phyloP scores from a whole-genome alignment of 345 rosid species.

The Anacardium occidentale region DNA sequence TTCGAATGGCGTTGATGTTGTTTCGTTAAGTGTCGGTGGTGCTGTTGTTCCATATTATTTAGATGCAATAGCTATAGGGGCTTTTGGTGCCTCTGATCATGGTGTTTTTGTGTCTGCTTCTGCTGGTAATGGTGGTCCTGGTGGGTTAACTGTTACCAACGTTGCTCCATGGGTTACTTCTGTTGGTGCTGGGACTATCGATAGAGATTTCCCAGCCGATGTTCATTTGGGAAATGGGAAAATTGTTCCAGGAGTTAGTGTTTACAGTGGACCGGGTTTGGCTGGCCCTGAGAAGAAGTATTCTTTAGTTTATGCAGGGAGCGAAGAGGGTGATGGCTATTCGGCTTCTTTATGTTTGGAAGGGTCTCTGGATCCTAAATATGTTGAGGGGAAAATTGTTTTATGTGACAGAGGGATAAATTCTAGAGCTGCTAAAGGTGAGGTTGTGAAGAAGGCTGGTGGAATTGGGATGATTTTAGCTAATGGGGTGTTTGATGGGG shows the following conservation, averaged over 20 bases:
- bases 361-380: conserved; percentile 62
- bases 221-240: conserved; percentile 72
- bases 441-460: conserved; percentile 74
- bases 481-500: conserved; percentile 83
- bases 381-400: conserved; percentile 69
- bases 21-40: conserved; percentile 87
- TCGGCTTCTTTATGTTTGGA: conserved; percentile 79
- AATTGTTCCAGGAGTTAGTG: conserved; percentile 57
- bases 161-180: conserved; percentile 86
- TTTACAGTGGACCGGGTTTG: conserved; percentile 64
- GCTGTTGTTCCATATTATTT: conserved; percentile 85
- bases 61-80: conserved; percentile 88
- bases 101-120: conserved; percentile 87
- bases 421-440: conserved; percentile 78
- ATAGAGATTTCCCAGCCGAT: conserved; percentile 78
- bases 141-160: conserved; percentile 73
- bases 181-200: conserved; percentile 85
- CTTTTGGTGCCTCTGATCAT: conserved; percentile 70
- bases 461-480: conserved; percentile 93
- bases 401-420: conserved; percentile 90
- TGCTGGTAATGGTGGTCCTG: conserved; percentile 95
- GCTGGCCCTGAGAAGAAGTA: conserved; percentile 52
- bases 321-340: conserved; percentile 65
- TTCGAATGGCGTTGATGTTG: conserved; percentile 77
- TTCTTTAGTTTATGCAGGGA: conserved; percentile 70